These are phyloP conservation scores for bread wheat (Triticum aestivum) DNA, from an alignment of 176 grass and related monocot species.

Conservation along the genomic window IWGSC_CS_RefSeq_v2.1 NC_057796.1:488255197-488255696, in stretches of 20 bases:
- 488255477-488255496: neutral
- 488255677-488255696: neutral
- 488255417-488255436: neutral
- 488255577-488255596: neutral
- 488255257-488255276: neutral
- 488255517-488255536: neutral
- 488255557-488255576: neutral
- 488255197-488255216: neutral
- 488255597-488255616: neutral
- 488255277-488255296: neutral
- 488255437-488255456: neutral
- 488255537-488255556: neutral
- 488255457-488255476: neutral
- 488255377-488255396: neutral
- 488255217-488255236: neutral
- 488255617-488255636: neutral
- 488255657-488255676: neutral
- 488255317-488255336: neutral
- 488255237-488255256: neutral
- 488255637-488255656: neutral
- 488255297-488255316: neutral
- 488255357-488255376: neutral
- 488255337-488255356: neutral
- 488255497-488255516: neutral
- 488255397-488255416: neutral